Evolutionary conservation across 345 rosid genomes (phyloP), one percentile per base, ranked within the genome.

Genomic region (Melaleuca alternifolia): DNA sequence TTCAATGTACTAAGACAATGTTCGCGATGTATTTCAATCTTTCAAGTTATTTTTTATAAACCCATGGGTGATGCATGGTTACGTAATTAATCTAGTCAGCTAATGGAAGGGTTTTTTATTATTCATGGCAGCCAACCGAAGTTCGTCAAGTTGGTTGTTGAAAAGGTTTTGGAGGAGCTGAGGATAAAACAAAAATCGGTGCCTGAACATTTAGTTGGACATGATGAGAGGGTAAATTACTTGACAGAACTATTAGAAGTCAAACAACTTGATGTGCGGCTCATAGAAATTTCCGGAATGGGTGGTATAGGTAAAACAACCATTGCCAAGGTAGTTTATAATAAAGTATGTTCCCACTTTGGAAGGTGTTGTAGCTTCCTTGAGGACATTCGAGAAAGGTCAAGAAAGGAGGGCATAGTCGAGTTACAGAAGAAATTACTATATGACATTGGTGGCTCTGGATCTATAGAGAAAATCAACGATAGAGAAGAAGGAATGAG

Each of bases 391-490:
- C 30, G 14, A 5, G 62, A 57, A 57, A 54, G 14, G 65, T 59
- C 4, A 0, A 59, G 0, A 7, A 59, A 26, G 4, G 33, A n/a
- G 7, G 65, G 33, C 65, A 59, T 59, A 6, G 33, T 59, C 33
- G 7, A 3, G 0, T n/a, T 59, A 16, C 33, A 59, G 0, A n/a
- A 59, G 65, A 13, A 59, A 26, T 5, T 59, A n/a, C 30, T 59
- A 12, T n/a, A 0, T n/a, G 65, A n/a, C 16, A n/a, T 59, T n/a
- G 33, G 7, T 59, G 65, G 65, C n/a, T 59, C 7, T 2, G 1
- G 8, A 59, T n/a, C 4, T 11, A 0, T 2, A 26, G 33, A n/a
- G 2, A 12, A n/a, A 11, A 5, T 59, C 8, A 0, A 11, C 0
- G 30, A n/a, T 59, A 5, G 33, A 11, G 65, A 59, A 11, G 16